A percentile compares a stretch with the other conserved stretches of the same genome.
Evolutionary conservation across 2,329 filamentous ascomycete species (phyloP).

Genomic region (Alternaria triticimaculans): DNA sequence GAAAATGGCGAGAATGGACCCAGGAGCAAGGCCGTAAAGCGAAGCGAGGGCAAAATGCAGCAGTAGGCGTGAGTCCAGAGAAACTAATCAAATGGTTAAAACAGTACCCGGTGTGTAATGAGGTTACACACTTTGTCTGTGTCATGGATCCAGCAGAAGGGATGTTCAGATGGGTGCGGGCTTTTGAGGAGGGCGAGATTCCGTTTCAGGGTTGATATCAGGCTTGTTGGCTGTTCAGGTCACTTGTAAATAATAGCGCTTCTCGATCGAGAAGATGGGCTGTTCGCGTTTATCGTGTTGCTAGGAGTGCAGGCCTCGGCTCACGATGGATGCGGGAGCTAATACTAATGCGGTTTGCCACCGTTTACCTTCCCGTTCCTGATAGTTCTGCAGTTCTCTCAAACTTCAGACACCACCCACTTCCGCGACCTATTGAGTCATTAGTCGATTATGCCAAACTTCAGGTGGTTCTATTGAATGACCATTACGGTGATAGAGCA

Average conservation of each 20-base stretch:
- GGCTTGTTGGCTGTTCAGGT: not conserved
- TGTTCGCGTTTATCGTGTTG: not conserved
- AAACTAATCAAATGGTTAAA: slow-evolving; percentile 58
- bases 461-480: not conserved
- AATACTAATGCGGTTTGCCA: slow-evolving; percentile 12
- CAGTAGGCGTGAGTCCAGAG: slow-evolving; percentile 34
- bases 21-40: slow-evolving; percentile 17
- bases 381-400: not conserved
- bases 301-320: not conserved
- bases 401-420: not conserved
- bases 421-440: not conserved
- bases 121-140: slow-evolving; percentile 64
- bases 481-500: not conserved
- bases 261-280: not conserved
- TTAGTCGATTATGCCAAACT: not conserved
- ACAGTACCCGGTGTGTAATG: slow-evolving; percentile 62
- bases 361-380: not conserved
- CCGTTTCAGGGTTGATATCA: not conserved
- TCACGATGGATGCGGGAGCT: not conserved
- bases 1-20: slow-evolving; percentile 31
- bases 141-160: slow-evolving; percentile 63
- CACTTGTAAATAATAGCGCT: not conserved
- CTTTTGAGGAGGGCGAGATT: slow-evolving; percentile 20
- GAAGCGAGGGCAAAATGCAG: not conserved
- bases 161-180: slow-evolving; percentile 54